Evolutionary conservation across 129 eudicot species (phyloP).

Genomic region (Solidago caesia): DNA sequence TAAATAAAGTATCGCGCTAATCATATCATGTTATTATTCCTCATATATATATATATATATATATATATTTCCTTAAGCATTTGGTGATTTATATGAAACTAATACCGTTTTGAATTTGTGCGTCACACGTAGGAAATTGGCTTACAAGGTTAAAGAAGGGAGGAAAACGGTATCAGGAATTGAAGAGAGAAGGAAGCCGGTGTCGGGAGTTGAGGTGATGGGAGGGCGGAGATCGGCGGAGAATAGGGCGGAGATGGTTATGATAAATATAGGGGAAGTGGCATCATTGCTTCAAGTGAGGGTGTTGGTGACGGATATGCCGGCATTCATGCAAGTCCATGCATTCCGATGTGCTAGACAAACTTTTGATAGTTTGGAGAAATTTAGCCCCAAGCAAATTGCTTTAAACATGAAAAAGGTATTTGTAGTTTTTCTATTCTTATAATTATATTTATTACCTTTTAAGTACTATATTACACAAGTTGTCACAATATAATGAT

Average conservation of each 20-base stretch:
- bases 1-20: no score
- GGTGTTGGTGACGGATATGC: constrained; percentile 82
- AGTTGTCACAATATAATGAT: background rate
- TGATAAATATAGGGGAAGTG: constrained; percentile 35
- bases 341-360: constrained; percentile 71
- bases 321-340: constrained; percentile 88
- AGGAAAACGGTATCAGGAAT: constrained; percentile 19
- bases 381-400: constrained; percentile 55
- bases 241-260: constrained; percentile 46
- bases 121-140: background rate
- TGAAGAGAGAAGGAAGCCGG: constrained; percentile 39
- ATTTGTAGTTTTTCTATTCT: background rate
- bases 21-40: no score
- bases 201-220: constrained; percentile 25
- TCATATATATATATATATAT: no score
- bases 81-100: no score
- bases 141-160: constrained; percentile 12
- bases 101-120: background rate
- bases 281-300: constrained; percentile 55
- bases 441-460: background rate
- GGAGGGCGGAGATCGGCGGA: constrained; percentile 49
- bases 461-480: background rate
- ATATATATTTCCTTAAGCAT: no score
- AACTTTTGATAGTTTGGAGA: constrained; percentile 65
- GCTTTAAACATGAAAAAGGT: constrained; percentile 81